Evolutionary conservation across 2,329 filamentous ascomycete genomes (phyloP), one percentile per base, ranked within the genome.

Genomic region (Akanthomyces dipterigenus): DNA sequence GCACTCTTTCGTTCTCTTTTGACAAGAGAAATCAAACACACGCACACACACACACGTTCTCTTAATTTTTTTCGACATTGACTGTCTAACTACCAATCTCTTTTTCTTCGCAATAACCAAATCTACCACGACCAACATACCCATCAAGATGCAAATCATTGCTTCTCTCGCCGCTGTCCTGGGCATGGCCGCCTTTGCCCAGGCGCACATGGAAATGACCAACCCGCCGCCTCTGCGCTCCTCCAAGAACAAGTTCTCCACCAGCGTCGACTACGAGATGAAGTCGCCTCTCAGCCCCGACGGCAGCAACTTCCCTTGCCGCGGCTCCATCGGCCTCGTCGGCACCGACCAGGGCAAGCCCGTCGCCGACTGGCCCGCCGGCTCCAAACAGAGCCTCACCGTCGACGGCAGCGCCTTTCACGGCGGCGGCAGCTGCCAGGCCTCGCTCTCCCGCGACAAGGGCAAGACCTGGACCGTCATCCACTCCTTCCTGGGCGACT

Each of bases 231-330:
- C 83, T 7, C 75, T 86, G 67, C 75, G 75, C 60, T 82, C 80
- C 68, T 82, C 81, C 73, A 84, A 84, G 75, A 75, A 78, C 53
- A 73, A 78, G 67, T 72, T 77, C 64, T 67, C 70, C 48, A 74
- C 75, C 60, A 73, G 80, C 60, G 80, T 84, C 70, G 88, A 93
- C 76, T 91, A 88, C 77, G 83, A 82, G 67, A 90, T 91, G 77
- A 90, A 86, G 40, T 79, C 80, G 18, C 90, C 90, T 3, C 80
- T 95, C 53, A 70, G 75, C 2, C 69, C 78, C 22, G 77, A 79
- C 63, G 87, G 88, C 28, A 78, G 79, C 62, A 82, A 92, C 74
- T 95, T 85, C 72, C 88, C 90, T 5, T 95, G 90, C 82, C 92
- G 92, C 77, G 86, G 87, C 65, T 79, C 78, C 70, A 77, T 81